Evolutionary conservation across 306 rosid species (phyloP).

Genomic region (Trifolium pratense): DNA sequence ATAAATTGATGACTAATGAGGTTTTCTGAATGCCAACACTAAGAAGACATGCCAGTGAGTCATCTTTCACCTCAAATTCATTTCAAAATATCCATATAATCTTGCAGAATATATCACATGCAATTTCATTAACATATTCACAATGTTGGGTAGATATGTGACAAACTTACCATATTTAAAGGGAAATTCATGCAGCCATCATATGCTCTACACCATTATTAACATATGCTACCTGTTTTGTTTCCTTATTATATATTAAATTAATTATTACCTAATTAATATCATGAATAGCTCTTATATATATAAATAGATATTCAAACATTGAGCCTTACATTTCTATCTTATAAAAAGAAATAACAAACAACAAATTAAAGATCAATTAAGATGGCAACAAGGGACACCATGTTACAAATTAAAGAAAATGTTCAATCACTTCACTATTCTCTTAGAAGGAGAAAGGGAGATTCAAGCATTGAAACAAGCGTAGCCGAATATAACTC

Average conservation of each 20-base stretch:
- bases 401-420: conserved; percentile 56
- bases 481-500: conserved; percentile 47
- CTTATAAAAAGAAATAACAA: background rate
- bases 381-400: conserved; percentile 57
- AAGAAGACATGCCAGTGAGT: conserved; percentile 35
- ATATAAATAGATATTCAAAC: too few relatives aligned
- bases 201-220: conserved; percentile 45
- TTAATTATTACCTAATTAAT: background rate
- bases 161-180: conserved; percentile 45
- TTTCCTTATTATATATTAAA: background rate
- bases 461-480: conserved; percentile 52
- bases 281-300: conserved; percentile 29
- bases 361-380: conserved; percentile 12
- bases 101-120: conserved; percentile 27
- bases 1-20: conserved; percentile 39
- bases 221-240: background rate
- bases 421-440: conserved; percentile 62
- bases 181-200: conserved; percentile 38
- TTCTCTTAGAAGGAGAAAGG: conserved; percentile 69
- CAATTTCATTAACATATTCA: conserved; percentile 1
- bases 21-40: conserved; percentile 36
- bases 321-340: background rate
- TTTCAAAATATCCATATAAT: background rate
- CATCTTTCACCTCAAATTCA: too few relatives aligned
- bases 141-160: conserved; percentile 47